phyloP scores from a whole-genome alignment of 345 rosid genomes.

The Murraya paniculata region DNA sequence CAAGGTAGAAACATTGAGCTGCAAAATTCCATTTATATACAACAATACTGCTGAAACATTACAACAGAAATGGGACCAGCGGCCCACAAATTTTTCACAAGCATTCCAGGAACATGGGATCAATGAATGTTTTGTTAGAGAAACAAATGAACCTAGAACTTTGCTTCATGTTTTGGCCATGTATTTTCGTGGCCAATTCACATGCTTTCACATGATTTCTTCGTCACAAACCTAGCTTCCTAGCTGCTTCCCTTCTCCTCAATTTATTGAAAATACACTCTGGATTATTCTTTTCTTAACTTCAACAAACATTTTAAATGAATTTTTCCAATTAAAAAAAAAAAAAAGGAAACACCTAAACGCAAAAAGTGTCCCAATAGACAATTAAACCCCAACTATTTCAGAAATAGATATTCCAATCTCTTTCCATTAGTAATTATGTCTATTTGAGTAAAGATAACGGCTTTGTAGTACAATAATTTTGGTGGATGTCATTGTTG shows the following conservation, averaged over 20 bases:
- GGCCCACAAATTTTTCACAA: not conserved
- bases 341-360: too few relatives aligned
- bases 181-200: not conserved
- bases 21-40: not conserved
- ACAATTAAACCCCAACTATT: too few relatives aligned
- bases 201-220: slow-evolving; percentile 10
- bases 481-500: too few relatives aligned
- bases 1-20: not conserved
- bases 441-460: too few relatives aligned
- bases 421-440: too few relatives aligned
- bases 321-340: not conserved
- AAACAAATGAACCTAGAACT: not conserved
- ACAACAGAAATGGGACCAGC: not conserved
- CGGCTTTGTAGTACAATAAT: too few relatives aligned
- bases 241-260: slow-evolving; percentile 1
- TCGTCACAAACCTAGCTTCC: not conserved
- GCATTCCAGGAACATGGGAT: slow-evolving; percentile 7
- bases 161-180: slow-evolving; percentile 15
- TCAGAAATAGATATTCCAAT: too few relatives aligned
- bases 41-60: not conserved
- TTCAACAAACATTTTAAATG: not conserved
- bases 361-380: too few relatives aligned
- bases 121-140: not conserved
- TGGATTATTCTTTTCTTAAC: not conserved
- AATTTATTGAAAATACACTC: not conserved